phyloP scores from a whole-genome alignment of 2,329 filamentous ascomycete genomes.

The Epichloe scottii region DNA sequence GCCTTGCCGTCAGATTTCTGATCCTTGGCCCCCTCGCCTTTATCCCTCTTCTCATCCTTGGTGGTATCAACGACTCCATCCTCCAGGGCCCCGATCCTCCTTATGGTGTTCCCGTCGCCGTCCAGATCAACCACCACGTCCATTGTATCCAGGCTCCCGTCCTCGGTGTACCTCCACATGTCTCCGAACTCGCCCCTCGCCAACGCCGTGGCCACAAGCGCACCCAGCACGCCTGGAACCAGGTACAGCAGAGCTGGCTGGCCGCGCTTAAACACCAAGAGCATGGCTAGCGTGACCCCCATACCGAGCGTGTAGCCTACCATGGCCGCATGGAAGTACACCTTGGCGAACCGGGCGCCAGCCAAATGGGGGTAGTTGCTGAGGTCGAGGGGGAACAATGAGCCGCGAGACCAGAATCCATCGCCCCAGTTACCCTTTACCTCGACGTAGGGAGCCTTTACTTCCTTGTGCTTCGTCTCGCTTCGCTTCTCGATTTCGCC shows the following conservation, averaged over 20 bases:
- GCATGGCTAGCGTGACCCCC: constrained; percentile 60
- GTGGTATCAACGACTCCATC: constrained; percentile 25
- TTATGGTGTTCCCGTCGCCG: constrained; percentile 31
- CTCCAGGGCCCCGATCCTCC: constrained; percentile 25
- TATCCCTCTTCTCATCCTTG: constrained; percentile 16
- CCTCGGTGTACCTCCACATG: constrained; percentile 78
- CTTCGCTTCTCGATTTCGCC: constrained; percentile 23
- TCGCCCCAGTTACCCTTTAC: constrained; percentile 72
- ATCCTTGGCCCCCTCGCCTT: constrained; percentile 4
- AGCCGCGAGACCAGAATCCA: constrained; percentile 55
- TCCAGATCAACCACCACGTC: constrained; percentile 45
- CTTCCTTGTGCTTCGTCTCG: constrained; percentile 29
- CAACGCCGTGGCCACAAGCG: constrained; percentile 63
- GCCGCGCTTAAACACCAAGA: constrained; percentile 66
- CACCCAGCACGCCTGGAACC: constrained; percentile 69
- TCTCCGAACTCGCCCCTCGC: constrained; percentile 56
- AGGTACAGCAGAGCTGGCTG: constrained; percentile 89
- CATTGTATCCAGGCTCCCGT: constrained; percentile 41
- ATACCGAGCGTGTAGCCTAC: constrained; percentile 69
- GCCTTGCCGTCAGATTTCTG: constrained; percentile 5
- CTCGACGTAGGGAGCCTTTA: constrained; percentile 41
- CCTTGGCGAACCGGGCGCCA: constrained; percentile 56
- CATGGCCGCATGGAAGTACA: constrained; percentile 71
- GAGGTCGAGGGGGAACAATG: constrained; percentile 14
- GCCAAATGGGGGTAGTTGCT: constrained; percentile 20